Evolutionary conservation across 306 rosid species (phyloP).

Genomic region (Gleditsia sinensis): DNA sequence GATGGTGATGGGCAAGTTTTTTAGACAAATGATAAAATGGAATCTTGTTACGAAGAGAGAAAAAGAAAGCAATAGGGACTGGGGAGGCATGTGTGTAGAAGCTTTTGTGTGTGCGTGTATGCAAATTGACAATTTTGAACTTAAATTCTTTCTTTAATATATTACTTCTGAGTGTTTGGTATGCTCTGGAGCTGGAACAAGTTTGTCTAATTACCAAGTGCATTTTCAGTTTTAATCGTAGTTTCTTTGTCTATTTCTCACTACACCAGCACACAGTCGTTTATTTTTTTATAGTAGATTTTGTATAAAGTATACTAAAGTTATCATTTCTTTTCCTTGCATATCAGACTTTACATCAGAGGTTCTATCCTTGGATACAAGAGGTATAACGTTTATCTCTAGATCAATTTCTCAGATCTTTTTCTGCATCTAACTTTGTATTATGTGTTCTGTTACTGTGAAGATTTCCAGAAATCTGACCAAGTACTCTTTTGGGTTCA

Average conservation of each 20-base stretch:
- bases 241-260: neutral
- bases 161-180: neutral
- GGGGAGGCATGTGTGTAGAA: no score
- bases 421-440: neutral
- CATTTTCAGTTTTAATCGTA: neutral
- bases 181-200: neutral
- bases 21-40: no score
- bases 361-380: constrained; percentile 70
- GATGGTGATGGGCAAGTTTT: no score
- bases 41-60: no score
- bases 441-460: neutral
- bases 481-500: neutral
- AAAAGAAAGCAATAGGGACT: no score
- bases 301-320: neutral
- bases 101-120: neutral
- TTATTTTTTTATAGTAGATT: neutral
- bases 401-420: neutral
- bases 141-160: no score
- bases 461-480: neutral
- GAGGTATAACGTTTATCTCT: constrained; percentile 39
- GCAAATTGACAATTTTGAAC: no score
- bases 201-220: neutral
- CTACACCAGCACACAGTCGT: neutral
- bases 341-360: constrained; percentile 56
- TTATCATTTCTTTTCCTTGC: neutral